Conservation (phyloP, 805 yeast genomes). For the Blastobotrys muscicola region DNA sequence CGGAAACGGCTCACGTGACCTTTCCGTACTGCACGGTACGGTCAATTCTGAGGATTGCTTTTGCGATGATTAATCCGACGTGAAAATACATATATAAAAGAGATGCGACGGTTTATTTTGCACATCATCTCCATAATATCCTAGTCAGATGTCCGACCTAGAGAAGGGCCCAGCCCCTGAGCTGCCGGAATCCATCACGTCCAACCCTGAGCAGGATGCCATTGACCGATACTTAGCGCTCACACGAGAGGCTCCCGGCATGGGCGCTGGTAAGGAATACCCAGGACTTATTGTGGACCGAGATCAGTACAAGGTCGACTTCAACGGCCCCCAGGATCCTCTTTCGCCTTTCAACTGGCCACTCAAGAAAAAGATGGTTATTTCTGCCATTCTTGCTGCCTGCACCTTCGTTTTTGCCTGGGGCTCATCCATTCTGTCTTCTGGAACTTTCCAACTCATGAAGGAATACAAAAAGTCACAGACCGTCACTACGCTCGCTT, state of each 20-base stretch:
- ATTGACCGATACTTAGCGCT: too few species aligned
- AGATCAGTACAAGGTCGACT: conserved; percentile 51
- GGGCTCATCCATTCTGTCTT: conserved; percentile 66
- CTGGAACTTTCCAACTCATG: conserved; percentile 40
- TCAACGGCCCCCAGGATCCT: conserved; percentile 34
- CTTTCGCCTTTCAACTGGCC: conserved; percentile 52
- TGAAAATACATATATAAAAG: too few species aligned
- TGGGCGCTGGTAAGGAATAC: conserved; percentile 9
- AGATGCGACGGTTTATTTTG: too few species aligned
- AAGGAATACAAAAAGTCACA: conserved; percentile 44
- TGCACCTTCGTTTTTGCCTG: conserved; percentile 42
- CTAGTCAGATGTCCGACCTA: too few species aligned
- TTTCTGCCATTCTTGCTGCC: conserved; percentile 35
- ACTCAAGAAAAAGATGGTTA: conserved; percentile 28
- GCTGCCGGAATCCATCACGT: too few species aligned
- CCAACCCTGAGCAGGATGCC: too few species aligned
- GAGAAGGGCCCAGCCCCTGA: too few species aligned
- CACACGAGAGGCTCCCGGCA: background rate
- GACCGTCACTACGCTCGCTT: conserved; percentile 53
- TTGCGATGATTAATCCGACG: too few species aligned
- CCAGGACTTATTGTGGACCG: conserved; percentile 10
- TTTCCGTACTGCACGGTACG: too few species aligned
- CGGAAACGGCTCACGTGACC: too few species aligned
- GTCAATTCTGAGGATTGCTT: too few species aligned
- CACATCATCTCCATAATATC: too few species aligned